phyloP scores from a whole-genome alignment of 805 yeast species.

The Wickerhamiella siamensis region DNA sequence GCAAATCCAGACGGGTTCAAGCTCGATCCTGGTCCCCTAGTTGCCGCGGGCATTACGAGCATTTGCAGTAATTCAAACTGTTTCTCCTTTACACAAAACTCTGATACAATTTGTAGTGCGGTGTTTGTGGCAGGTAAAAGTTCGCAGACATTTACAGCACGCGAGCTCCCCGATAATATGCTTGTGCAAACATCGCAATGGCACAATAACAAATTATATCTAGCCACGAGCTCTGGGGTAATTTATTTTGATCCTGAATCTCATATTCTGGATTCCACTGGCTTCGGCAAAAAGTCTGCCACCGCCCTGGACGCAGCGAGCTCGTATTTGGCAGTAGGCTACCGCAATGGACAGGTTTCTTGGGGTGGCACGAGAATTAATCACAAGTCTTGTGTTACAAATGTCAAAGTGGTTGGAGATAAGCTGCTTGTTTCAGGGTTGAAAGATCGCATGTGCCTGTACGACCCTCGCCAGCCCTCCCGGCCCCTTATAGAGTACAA shows the following conservation, averaged over 20 bases:
- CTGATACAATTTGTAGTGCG: background rate
- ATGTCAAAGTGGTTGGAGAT: constrained; percentile 1
- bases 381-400: constrained; percentile 7
- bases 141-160: background rate
- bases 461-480: constrained; percentile 7
- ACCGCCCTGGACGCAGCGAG: background rate
- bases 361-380: background rate
- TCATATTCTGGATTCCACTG: background rate
- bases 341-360: constrained; percentile 1
- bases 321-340: background rate
- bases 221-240: background rate
- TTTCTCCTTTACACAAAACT: background rate
- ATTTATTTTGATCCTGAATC: background rate
- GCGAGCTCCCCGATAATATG: background rate
- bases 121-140: background rate
- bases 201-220: background rate
- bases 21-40: background rate
- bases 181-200: background rate
- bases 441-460: constrained; percentile 12
- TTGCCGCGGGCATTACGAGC: background rate
- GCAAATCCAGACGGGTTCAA: background rate
- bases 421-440: constrained; percentile 9
- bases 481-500: constrained; percentile 5
- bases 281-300: background rate
- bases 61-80: background rate